Conservation (phyloP, 1,139 yeast species). For the Taiozyma sp. region DNA sequence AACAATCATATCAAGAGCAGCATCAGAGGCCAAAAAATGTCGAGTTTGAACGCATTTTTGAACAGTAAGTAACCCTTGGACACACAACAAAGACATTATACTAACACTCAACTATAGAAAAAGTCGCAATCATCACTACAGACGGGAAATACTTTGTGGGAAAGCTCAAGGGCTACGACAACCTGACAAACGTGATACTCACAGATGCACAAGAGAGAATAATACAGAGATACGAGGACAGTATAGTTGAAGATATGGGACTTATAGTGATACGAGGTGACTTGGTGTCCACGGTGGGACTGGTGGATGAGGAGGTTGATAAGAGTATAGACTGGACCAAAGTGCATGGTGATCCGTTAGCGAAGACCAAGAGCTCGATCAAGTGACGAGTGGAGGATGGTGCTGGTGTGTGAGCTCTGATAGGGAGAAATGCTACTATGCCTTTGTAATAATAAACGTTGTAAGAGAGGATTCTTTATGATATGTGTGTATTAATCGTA, state of each 20-base stretch:
- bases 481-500: constrained; percentile 11
- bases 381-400: constrained; percentile 3
- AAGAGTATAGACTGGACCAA: constrained; percentile 50
- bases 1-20: not conserved
- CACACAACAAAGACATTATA: not conserved
- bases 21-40: constrained; percentile 12
- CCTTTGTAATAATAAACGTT: not conserved
- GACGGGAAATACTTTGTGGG: constrained; percentile 75
- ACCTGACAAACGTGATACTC: constrained; percentile 68
- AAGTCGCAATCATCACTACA: constrained; percentile 70
- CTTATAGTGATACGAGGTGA: constrained; percentile 76
- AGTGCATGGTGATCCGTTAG: constrained; percentile 28
- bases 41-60: constrained; percentile 18
- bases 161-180: constrained; percentile 73
- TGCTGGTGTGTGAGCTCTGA: not conserved
- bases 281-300: constrained; percentile 71
- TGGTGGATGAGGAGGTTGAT: constrained; percentile 51
- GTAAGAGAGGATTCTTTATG: not conserved
- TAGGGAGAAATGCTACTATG: not conserved
- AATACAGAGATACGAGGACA: constrained; percentile 34
- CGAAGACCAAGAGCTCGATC: constrained; percentile 18
- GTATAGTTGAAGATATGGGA: constrained; percentile 54
- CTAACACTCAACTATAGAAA: constrained; percentile 15
- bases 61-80: constrained; percentile 13
- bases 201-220: constrained; percentile 52